Evolutionary conservation across 345 rosid genomes (phyloP).

Genomic region (Eucalyptus sideroxylon): DNA sequence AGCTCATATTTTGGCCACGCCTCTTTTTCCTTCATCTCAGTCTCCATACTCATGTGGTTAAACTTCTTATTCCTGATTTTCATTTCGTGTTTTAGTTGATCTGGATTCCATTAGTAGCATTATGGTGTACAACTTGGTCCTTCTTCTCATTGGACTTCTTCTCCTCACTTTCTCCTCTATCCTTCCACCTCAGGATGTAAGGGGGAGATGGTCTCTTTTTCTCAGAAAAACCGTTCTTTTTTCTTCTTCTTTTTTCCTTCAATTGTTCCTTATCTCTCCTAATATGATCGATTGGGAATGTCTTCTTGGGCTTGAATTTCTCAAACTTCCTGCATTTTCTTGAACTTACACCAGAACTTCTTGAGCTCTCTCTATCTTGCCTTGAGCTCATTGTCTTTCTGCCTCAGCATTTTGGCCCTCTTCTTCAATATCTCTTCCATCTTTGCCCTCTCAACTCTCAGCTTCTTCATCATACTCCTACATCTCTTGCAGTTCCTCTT

Average conservation of each 20-base stretch:
- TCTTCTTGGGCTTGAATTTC: constrained; percentile 68
- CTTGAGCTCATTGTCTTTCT: not conserved
- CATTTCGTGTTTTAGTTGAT: constrained; percentile 3
- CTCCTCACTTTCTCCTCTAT: constrained; percentile 47
- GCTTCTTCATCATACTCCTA: not conserved
- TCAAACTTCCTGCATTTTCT: constrained; percentile 43
- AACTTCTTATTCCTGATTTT: constrained; percentile 6
- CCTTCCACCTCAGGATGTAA: constrained; percentile 72
- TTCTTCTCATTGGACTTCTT: not conserved
- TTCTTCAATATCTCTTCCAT: not conserved
- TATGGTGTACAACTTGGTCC: constrained; percentile 2
- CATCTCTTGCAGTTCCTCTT: not conserved
- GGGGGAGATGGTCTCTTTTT: constrained; percentile 65
- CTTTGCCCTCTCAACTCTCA: not conserved
- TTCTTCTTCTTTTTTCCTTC: constrained; percentile 13
- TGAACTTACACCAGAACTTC: constrained; percentile 8
- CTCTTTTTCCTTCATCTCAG: constrained; percentile 13
- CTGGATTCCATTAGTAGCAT: constrained; percentile 7
- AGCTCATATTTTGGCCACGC: constrained; percentile 15
- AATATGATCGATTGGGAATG: constrained; percentile 34
- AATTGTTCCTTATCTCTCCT: constrained; percentile 45
- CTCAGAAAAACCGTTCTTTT: constrained; percentile 35
- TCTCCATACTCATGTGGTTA: constrained; percentile 6
- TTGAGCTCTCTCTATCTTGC: constrained; percentile 55
- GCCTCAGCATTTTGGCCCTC: not conserved